phyloP scores from a whole-genome alignment of 768 basidiomycete genomes.

The Sporobolomyces phaffii region DNA sequence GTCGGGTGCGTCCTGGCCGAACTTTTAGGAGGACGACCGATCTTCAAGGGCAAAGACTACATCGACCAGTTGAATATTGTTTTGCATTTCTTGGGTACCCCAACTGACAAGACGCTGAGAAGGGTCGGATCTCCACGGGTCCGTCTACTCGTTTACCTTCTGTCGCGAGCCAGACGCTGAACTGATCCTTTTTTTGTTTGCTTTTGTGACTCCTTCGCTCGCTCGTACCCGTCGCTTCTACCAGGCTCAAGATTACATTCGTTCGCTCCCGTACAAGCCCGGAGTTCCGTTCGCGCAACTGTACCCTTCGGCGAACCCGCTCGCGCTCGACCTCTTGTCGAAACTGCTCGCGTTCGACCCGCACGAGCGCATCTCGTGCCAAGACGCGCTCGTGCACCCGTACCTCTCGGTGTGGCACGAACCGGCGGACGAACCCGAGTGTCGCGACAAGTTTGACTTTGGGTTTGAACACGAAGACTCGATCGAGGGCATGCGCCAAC shows the following conservation, averaged over 20 bases:
- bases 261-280: slow-evolving; percentile 93
- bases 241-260: slow-evolving; percentile 95
- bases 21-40: slow-evolving; percentile 50
- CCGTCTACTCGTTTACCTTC: no score
- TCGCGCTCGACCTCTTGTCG: slow-evolving; percentile 84
- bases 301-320: slow-evolving; percentile 88
- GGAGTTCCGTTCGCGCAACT: slow-evolving; percentile 83
- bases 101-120: slow-evolving; percentile 89
- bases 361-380: slow-evolving; percentile 89
- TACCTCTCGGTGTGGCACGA: slow-evolving; percentile 93
- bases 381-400: slow-evolving; percentile 88
- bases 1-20: slow-evolving; percentile 53
- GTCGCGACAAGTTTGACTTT: slow-evolving; percentile 73
- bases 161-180: no score
- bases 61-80: slow-evolving; percentile 93
- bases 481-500: slow-evolving; percentile 91
- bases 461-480: slow-evolving; percentile 92
- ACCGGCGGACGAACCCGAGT: slow-evolving; percentile 49
- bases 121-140: slow-evolving; percentile 93
- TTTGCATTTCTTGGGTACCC: slow-evolving; percentile 94
- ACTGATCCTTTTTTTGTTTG: no score
- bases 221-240: background rate
- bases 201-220: background rate
- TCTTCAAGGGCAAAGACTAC: slow-evolving; percentile 87
- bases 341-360: slow-evolving; percentile 95